Percentiles rank a stretch among this genome's conserved stretches.
Evolutionary conservation across 2,329 filamentous ascomycete genomes (phyloP).

Genomic region (Coleophoma eucalyptorum): DNA sequence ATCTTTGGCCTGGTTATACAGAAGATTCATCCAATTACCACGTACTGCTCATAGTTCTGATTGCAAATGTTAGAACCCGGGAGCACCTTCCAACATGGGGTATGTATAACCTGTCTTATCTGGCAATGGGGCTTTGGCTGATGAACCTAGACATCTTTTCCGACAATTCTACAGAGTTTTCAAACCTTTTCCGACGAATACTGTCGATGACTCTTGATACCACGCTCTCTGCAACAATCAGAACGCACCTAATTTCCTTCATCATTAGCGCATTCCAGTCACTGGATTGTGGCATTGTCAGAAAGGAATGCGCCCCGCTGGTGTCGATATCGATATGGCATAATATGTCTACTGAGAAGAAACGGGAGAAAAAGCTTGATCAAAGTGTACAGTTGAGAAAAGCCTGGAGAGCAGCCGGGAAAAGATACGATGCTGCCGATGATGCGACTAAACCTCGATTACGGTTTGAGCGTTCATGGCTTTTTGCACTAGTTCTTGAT

Average conservation of each 20-base stretch:
- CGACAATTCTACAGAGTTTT: conserved; percentile 76
- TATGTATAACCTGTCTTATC: conserved; percentile 33
- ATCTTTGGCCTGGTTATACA: conserved; percentile 90
- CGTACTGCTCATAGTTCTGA: conserved; percentile 78
- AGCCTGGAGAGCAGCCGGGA: conserved; percentile 82
- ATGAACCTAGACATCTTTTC: conserved; percentile 62
- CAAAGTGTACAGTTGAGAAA: conserved; percentile 75
- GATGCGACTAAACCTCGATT: conserved; percentile 73
- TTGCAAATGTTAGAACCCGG: conserved; percentile 83
- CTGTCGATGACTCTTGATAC: conserved; percentile 80
- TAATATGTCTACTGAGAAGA: conserved; percentile 75
- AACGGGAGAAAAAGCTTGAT: conserved; percentile 69
- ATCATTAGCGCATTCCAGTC: conserved; percentile 92
- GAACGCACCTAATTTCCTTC: conserved; percentile 83
- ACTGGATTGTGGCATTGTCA: conserved; percentile 80
- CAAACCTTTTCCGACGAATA: conserved; percentile 81
- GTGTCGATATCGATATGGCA: conserved; percentile 97
- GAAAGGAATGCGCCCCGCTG: conserved; percentile 93
- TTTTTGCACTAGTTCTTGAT: conserved; percentile 80
- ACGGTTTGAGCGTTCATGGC: conserved; percentile 90
- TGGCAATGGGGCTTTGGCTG: conserved; percentile 7
- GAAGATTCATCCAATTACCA: conserved; percentile 90
- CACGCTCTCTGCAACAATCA: conserved; percentile 61
- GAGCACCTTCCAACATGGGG: conserved; percentile 88
- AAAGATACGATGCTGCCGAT: conserved; percentile 85